phyloP scores from a whole-genome alignment of 2,329 filamentous ascomycete genomes.

The Zymoseptoria tritici region DNA sequence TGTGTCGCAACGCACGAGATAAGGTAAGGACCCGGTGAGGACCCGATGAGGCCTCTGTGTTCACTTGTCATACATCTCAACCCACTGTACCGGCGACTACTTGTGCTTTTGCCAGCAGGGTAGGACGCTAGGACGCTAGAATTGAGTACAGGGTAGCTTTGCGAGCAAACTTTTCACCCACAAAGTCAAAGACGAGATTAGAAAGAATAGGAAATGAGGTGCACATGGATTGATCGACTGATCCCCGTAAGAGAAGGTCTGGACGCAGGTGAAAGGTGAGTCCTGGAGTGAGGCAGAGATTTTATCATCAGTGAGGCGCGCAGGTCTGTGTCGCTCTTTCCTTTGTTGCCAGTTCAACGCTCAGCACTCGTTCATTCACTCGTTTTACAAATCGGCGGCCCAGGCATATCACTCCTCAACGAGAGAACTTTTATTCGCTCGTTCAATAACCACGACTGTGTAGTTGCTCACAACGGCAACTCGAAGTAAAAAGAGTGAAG shows the following conservation, averaged over 20 bases:
- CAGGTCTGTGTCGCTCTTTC: neutral
- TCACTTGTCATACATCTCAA: no score
- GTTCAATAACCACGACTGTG: neutral
- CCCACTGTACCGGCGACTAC: no score
- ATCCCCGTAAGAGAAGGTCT: neutral
- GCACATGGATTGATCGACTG: neutral
- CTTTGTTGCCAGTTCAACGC: neutral
- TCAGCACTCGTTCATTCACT: neutral
- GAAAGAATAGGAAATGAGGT: neutral
- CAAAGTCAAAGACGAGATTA: neutral
- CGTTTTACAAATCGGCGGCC: neutral
- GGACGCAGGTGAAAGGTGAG: neutral
- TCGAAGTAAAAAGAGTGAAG: neutral
- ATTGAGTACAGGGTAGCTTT: neutral
- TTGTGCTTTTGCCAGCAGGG: no score
- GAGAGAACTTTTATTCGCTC: neutral
- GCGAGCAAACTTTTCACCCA: neutral
- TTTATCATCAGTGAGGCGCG: neutral
- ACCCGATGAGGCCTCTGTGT: no score
- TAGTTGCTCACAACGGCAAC: neutral
- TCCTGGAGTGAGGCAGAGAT: no score
- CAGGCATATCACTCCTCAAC: neutral
- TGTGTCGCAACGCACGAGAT: no score
- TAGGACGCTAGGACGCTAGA: no score
- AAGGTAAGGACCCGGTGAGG: no score